phyloP scores from a whole-genome alignment of 1,139 yeast genomes.

The Eremothecium coryli region DNA sequence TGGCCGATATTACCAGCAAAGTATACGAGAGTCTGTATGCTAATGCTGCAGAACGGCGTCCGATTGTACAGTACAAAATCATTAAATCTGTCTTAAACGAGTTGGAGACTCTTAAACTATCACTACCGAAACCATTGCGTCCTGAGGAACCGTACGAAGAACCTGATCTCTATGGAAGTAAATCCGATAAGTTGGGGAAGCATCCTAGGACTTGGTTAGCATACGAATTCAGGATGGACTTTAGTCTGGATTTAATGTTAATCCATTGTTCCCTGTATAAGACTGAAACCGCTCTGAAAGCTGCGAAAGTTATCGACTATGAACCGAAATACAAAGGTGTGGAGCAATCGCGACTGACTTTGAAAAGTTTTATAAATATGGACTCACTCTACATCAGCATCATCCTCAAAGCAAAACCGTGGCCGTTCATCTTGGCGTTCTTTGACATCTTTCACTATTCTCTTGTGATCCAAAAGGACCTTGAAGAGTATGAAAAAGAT shows the following conservation, averaged over 20 bases:
- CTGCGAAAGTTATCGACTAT: background rate
- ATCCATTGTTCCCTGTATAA: slow-evolving; percentile 8
- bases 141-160: no score
- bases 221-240: slow-evolving; percentile 4
- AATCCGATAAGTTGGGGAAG: background rate
- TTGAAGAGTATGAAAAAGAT: slow-evolving; percentile 3
- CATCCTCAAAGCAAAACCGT: slow-evolving; percentile 5
- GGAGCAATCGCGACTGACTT: slow-evolving; percentile 4
- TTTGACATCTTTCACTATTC: slow-evolving; percentile 8
- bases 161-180: no score
- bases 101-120: slow-evolving; percentile 5
- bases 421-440: slow-evolving; percentile 9
- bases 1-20: slow-evolving; percentile 3
- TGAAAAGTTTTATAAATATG: background rate
- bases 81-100: slow-evolving; percentile 4
- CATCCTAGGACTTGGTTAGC: slow-evolving; percentile 1
- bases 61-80: slow-evolving; percentile 2
- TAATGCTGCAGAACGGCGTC: slow-evolving; percentile 1
- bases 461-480: slow-evolving; percentile 6
- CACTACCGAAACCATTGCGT: slow-evolving; percentile 7
- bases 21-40: slow-evolving; percentile 7
- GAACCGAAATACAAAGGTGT: slow-evolving; percentile 8
- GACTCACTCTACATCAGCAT: background rate
- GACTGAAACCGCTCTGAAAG: slow-evolving; percentile 3
- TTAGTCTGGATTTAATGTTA: slow-evolving; percentile 6